A percentile compares a stretch with the other conserved stretches of the same genome.
phyloP scores from a whole-genome alignment of 495 filamentous ascomycete species.

The Corynascus novoguineensis region DNA sequence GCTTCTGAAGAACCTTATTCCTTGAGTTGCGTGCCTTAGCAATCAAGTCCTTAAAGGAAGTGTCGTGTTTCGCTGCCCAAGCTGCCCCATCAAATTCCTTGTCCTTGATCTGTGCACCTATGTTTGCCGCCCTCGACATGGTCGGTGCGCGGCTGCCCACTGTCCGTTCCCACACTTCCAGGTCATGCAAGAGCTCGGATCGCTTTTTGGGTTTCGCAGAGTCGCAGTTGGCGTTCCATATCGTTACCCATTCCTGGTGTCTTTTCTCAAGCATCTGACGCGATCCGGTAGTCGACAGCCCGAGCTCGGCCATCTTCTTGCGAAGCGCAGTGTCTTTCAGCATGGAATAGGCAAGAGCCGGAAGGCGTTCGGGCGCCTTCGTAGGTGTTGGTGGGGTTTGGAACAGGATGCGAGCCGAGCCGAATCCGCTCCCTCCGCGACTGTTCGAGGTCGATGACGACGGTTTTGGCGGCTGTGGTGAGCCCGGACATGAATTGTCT shows the following conservation, averaged over 20 bases:
- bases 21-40: constrained; percentile 50
- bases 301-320: constrained; percentile 75
- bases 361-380: constrained; percentile 51
- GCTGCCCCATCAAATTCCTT: constrained; percentile 78
- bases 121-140: constrained; percentile 23
- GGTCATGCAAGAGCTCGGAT: constrained; percentile 63
- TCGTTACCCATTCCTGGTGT: constrained; percentile 88
- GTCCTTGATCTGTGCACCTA: constrained; percentile 51
- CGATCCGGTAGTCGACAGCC: constrained; percentile 66
- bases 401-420: constrained; percentile 11
- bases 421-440: constrained; percentile 18
- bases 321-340: constrained; percentile 69
- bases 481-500: constrained; percentile 53
- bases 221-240: constrained; percentile 97
- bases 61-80: constrained; percentile 67
- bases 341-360: constrained; percentile 73
- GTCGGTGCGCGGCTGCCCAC: constrained; percentile 50
- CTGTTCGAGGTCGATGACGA: constrained; percentile 14
- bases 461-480: constrained; percentile 23
- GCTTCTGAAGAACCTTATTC: constrained; percentile 15
- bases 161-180: constrained; percentile 79
- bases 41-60: constrained; percentile 70
- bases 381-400: constrained; percentile 13
- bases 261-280: constrained; percentile 64
- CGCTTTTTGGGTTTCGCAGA: constrained; percentile 64